Evolutionary conservation across 129 eudicot genomes (phyloP), one percentile per base, ranked within the genome.

Genomic region (Pseudognaphalium luteoalbum): DNA sequence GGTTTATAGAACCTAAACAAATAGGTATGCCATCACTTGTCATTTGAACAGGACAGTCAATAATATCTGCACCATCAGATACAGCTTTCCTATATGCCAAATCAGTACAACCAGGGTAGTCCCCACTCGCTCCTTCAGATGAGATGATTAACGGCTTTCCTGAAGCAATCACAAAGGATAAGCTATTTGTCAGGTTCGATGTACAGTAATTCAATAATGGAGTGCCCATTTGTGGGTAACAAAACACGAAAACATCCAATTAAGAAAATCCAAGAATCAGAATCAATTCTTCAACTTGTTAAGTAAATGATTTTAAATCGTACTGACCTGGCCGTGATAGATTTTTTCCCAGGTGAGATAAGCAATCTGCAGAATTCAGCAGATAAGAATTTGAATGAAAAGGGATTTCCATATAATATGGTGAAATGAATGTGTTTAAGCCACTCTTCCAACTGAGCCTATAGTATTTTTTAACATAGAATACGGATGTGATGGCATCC

Each of bases 41-140:
- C 81, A 95, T 89, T 76, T 95, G 99, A 76, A 91, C 97, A 42
- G 97, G 90, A 73, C 99, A 95, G 73, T 89, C 99, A 58, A 95
- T 86, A 41, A 95, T 73, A 72, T 95, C 97, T 67, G 82, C 99
- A 64, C 97, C 99, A 85, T 95, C 99, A 25, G 87, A 71, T 75
- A 89, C 87, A 70, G 99, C 99, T 68, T 76, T 78, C 5, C 21
- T 35, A 76, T 95, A 91, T 47, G 99, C 93, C 77, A 76, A 32
- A 78, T 95, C 89, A 33, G 97, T 95, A 80, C 97, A 91, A 70
- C 96, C 96, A 41, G 99, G 99, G 81, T 86, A 95, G 83, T 89
- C 88, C 58, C 99, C 99, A 76, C 99, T 95, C 70, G 98, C 93
- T 74, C 99, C 99, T 75, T 91, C 87, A 15, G 82, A 75, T 76